Base-by-base conservation (phyloP, 495 filamentous ascomycete genomes). In the Tuber calosporum region DNA sequence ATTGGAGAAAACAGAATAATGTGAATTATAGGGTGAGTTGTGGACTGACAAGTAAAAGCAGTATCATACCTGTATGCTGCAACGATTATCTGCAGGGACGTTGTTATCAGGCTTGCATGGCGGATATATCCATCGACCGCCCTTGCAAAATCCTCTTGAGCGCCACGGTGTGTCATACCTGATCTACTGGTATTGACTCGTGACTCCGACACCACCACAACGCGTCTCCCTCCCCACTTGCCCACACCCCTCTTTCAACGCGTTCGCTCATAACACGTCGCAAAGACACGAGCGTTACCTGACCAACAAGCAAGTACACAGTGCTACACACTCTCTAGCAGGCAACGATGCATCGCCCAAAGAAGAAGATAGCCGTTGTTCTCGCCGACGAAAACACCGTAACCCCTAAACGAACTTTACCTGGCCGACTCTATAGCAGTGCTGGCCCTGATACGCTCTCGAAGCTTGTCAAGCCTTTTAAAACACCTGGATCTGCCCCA, bases 401-500 rank as follows among this genome's bases (percentile, higher is more conserved):
- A 17, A 78, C 76, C 34, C 76, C 76, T 5, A 78, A 77, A 34
- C 76, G 76, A 69, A 77, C 76, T 5, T 26, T 62, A 17, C 67
- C 70, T n/a, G 73, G 74, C 19, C 70, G 76, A 34, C 76, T 78
- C 76, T 66, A 78, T 66, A 48, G 74, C 22, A 70, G 70, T 37
- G 74, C 76, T 75, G 71, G 74, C 53, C 68, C 85, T 41, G 86
- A 88, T 45, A 86, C 88, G 3, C 83, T 89, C 69, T 92, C 96
- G 71, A 88, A 89, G 62, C 88, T 99, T 4, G 84, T 88, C 68
- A 92, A 89, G 77, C 95, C 95, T 4, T 99, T 99, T 84, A 95
- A 91, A 87, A 97, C 94, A 75, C 95, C 95, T 20, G 92, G 93
- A 38, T 89, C 90, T 13, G 91, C 92, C 9, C 90, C 87, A 0